Conservation (phyloP, 2,329 filamentous ascomycete genomes). For the Arachnomyces sp. region DNA sequence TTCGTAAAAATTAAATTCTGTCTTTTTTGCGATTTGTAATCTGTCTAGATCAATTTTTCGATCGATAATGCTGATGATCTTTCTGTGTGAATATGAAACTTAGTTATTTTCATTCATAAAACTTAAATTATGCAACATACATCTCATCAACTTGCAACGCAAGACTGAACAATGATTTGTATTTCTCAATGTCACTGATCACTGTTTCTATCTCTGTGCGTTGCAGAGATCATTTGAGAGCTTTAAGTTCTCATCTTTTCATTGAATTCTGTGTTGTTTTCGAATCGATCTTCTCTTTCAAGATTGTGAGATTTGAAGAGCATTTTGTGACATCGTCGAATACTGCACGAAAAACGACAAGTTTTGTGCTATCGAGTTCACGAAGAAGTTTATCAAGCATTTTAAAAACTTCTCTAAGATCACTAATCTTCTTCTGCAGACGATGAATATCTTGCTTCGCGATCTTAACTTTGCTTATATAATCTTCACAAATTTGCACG, state of each 20-base stretch:
- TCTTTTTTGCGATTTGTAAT: too few relatives aligned
- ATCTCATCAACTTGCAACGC: slow-evolving; percentile 21
- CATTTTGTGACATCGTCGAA: slow-evolving; percentile 4
- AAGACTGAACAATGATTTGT: slow-evolving; percentile 18
- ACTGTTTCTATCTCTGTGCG: slow-evolving; percentile 17
- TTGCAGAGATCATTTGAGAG: slow-evolving; percentile 25
- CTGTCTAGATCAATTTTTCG: too few relatives aligned
- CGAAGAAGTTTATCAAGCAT: slow-evolving; percentile 11
- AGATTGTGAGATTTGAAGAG: slow-evolving; percentile 4
- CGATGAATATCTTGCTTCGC: slow-evolving; percentile 16
- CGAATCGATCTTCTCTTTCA: slow-evolving; percentile 12
- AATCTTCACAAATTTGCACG: too few relatives aligned
- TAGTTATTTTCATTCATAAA: too few relatives aligned
- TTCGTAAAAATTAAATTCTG: too few relatives aligned
- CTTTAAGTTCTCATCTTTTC: slow-evolving; percentile 18
- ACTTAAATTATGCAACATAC: slow-evolving; percentile 10
- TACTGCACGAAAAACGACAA: slow-evolving; percentile 1
- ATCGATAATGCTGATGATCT: too few relatives aligned
- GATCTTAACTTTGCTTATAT: slow-evolving; percentile 15
- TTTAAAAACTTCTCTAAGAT: slow-evolving; percentile 11
- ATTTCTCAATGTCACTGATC: slow-evolving; percentile 15
- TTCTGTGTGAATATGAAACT: too few relatives aligned
- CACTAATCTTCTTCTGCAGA: slow-evolving; percentile 10
- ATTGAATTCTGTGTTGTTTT: slow-evolving; percentile 9
- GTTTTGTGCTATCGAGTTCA: slow-evolving; percentile 3